Evolutionary conservation across 2,329 filamentous ascomycete species (phyloP), one percentile per base, ranked within the genome.

Genomic region (Mycosphaerella sp.): DNA sequence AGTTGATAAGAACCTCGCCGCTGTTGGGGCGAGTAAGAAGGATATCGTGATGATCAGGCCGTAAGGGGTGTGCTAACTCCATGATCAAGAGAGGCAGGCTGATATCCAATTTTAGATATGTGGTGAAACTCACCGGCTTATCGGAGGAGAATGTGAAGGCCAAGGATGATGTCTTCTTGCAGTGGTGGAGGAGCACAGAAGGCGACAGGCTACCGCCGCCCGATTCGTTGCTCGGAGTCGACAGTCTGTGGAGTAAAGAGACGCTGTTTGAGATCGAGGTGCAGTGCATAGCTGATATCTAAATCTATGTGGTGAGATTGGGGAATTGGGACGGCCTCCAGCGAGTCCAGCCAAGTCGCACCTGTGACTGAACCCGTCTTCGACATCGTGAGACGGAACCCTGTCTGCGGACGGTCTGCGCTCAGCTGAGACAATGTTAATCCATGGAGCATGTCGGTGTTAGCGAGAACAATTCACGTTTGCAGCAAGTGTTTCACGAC

Each of bases 41-140:
- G 48, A 61, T 43, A 61, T 62, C 17, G 55, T 62, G n/a, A 58
- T 55, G 44, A 52, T 57, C 17, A 55, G 60, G 39, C 58, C 52
- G 52, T 54, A 5, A 41, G 52, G 45, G 9, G 5, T 39, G 29
- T 26, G 17, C 6, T 11, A 23, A 5, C 26, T 29, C 31, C 6
- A 2, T 21, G 21, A 29, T 41, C 1, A 9, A n/a, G 2, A 11
- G 14, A 40, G 34, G 45, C 12, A 23, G n/a, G 17, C 43, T 53
- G 7, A 48, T 38, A 4, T 6, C 26, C 5, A 9, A 12, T 34
- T 14, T 4, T 21, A 51, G 59, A 39, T 62, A 62, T 41, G 55
- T 62, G n/a, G 60, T 62, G n/a, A 51, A 52, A 21, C 43, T 58
- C 44, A 51, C 48, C 26, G 40, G 43, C 40, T 29, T 49, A 2